Evolutionary conservation across 2,329 filamentous ascomycete species (phyloP).

Genomic region (Neopestalotiopsis clavispora): DNA sequence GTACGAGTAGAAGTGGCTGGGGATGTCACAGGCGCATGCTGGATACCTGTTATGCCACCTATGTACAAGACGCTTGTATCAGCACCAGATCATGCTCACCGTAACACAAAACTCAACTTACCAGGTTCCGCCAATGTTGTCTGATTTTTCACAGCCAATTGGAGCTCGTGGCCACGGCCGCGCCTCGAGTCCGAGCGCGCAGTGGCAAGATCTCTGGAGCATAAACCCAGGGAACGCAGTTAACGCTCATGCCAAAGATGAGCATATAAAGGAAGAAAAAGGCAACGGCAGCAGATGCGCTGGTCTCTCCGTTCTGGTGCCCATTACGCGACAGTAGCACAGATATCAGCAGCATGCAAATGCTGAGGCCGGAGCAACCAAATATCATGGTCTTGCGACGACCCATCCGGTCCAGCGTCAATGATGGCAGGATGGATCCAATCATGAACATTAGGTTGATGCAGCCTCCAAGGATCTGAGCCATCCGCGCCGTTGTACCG

Average conservation of each 20-base stretch:
- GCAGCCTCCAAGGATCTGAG: constrained; percentile 18
- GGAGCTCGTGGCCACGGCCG: constrained; percentile 36
- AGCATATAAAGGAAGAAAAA: constrained; percentile 44
- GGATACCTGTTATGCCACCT: neutral
- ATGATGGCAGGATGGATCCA: constrained; percentile 39
- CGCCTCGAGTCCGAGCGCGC: constrained; percentile 36
- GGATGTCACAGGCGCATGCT: constrained; percentile 20
- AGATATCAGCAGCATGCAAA: constrained; percentile 44
- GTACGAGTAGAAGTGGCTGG: constrained; percentile 36
- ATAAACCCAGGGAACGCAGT: constrained; percentile 43
- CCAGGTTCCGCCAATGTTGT: neutral
- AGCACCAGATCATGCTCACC: no score
- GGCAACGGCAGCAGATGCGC: constrained; percentile 24
- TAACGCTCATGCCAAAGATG: constrained; percentile 35
- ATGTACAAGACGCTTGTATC: no score
- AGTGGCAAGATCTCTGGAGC: constrained; percentile 41
- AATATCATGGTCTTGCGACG: constrained; percentile 49
- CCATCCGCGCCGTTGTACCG: constrained; percentile 12
- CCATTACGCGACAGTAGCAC: constrained; percentile 33
- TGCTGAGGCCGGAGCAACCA: constrained; percentile 37
- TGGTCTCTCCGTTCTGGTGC: constrained; percentile 20
- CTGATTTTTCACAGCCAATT: constrained; percentile 37
- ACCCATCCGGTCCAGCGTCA: constrained; percentile 42
- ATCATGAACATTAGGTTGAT: constrained; percentile 29
- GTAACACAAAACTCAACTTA: no score